Evolutionary conservation across 225 moss, liverwort and hornwort genomes (phyloP).

Genomic region (Anthoceros angustus): DNA sequence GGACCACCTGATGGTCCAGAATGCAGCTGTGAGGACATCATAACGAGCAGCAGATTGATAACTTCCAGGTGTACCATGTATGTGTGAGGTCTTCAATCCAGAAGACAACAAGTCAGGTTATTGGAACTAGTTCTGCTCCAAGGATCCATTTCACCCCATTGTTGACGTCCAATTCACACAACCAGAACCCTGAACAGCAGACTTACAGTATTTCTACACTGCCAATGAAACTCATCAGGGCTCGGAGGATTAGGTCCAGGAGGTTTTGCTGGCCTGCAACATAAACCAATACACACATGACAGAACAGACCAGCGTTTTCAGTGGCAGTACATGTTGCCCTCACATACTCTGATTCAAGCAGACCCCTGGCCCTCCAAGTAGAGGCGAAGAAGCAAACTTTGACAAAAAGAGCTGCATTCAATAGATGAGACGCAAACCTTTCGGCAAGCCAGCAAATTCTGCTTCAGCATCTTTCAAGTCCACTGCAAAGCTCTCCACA

Average conservation of each 20-base stretch:
- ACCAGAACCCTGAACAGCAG: neutral
- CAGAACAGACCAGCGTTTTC: neutral
- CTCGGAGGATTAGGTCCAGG: neutral
- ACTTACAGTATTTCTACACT: slow-evolving; percentile 1
- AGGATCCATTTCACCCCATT: neutral
- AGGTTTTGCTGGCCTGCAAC: neutral
- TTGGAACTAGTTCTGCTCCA: slow-evolving; percentile 22
- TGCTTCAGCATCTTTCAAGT: slow-evolving; percentile 24
- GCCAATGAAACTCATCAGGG: neutral
- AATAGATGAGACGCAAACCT: neutral
- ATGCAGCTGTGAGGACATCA: slow-evolving; percentile 36
- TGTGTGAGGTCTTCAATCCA: slow-evolving; percentile 26
- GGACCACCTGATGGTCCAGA: slow-evolving; percentile 24
- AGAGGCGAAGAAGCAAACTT: neutral
- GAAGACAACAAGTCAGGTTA: slow-evolving; percentile 17
- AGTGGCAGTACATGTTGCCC: too few relatives aligned
- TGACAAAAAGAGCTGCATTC: neutral
- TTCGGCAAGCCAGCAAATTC: slow-evolving; percentile 16
- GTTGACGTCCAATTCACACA: too few relatives aligned
- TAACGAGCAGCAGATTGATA: slow-evolving; percentile 33
- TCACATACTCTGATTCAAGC: too few relatives aligned
- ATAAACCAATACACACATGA: neutral
- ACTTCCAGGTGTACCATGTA: slow-evolving; percentile 32
- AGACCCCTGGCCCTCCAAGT: too few relatives aligned
- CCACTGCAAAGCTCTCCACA: slow-evolving; percentile 24